These are phyloP conservation scores for Amphirosellinia nigrospora DNA, from an alignment of 495 filamentous ascomycete species.

Conservation along the genomic window DNA sequence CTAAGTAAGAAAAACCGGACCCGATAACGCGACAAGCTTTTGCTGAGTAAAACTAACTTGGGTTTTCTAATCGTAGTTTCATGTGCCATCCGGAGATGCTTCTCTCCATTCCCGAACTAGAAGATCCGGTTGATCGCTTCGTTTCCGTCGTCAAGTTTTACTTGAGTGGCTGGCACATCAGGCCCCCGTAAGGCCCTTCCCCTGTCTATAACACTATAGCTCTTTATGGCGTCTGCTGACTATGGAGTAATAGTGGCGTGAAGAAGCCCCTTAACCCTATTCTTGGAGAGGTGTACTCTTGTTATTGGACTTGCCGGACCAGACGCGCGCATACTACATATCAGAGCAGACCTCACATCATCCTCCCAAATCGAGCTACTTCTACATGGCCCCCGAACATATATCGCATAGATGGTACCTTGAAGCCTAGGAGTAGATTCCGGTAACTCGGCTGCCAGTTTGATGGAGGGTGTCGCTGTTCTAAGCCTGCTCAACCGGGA, in stretches of 20 bases:
- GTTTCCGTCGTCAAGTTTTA: constrained; percentile 97
- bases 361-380: constrained; percentile 98
- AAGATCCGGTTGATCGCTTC: constrained; percentile 91
- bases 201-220: not conserved
- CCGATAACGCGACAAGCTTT: not conserved
- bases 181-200: constrained; percentile 72
- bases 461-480: constrained; percentile 97
- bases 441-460: constrained; percentile 94
- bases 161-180: constrained; percentile 98
- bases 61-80: constrained; percentile 66
- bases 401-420: constrained; percentile 95
- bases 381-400: constrained; percentile 97
- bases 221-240: constrained; percentile 29
- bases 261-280: constrained; percentile 99
- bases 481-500: constrained; percentile 82
- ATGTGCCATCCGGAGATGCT: constrained; percentile 99
- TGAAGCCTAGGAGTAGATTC: constrained; percentile 97
- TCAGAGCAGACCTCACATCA: constrained; percentile 98
- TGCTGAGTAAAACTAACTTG: constrained; percentile 33
- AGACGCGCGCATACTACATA: constrained; percentile 90
- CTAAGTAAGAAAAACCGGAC: constrained; percentile 68
- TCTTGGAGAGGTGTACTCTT: constrained; percentile 91
- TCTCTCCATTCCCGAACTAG: constrained; percentile 81
- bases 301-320: constrained; percentile 92
- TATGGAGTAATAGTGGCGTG: constrained; percentile 72